Evolutionary conservation across 805 yeast species (phyloP), one percentile per base, ranked within the genome.

Genomic region (Candida mattraensis): DNA sequence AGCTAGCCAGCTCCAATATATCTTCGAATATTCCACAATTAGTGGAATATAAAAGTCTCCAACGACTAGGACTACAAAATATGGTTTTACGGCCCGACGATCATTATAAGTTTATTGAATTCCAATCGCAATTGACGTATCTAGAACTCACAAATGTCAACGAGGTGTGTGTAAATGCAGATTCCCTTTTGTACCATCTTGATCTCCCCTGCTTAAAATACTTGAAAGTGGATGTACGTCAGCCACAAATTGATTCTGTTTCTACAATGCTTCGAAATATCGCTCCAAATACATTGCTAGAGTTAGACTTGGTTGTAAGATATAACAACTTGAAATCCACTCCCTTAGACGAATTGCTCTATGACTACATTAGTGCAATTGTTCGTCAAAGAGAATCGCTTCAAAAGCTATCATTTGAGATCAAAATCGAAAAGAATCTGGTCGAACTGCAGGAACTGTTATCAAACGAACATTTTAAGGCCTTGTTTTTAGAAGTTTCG

Each of bases 321-420:
- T 49, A 44, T 34, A 55, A 55, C 34, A 37, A 22, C 9, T 33
- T 45, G 23, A 48, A 48, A 33, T 26, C 18, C 5, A 27, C n/a
- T 8, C n/a, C 49, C 8, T 25, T 54, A 11, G 37, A 40, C 9
- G 37, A 46, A 18, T 22, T 45, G 14, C 33, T 52, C 6, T 39
- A 44, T 17, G 35, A 37, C 17, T 54, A 54, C 34, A 42, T 53
- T 7, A 32, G 16, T 6, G 32, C 40, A 11, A 41, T 53, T 4
- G 7, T 25, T 5, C 27, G 37, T 11, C 56, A 56, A 10, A 28
- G 42, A 3, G 5, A 13, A 9, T 43, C 50, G 5, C 39, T 58
- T 9, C 18, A 18, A 19, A 53, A 54, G 30, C 30, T 58, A 11
- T 54, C 61, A 3, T 25, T 58, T 22, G 53, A 53, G 21, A 41